Evolutionary conservation across 2,329 filamentous ascomycete genomes (phyloP).

Genomic region (Diaporthe eres): DNA sequence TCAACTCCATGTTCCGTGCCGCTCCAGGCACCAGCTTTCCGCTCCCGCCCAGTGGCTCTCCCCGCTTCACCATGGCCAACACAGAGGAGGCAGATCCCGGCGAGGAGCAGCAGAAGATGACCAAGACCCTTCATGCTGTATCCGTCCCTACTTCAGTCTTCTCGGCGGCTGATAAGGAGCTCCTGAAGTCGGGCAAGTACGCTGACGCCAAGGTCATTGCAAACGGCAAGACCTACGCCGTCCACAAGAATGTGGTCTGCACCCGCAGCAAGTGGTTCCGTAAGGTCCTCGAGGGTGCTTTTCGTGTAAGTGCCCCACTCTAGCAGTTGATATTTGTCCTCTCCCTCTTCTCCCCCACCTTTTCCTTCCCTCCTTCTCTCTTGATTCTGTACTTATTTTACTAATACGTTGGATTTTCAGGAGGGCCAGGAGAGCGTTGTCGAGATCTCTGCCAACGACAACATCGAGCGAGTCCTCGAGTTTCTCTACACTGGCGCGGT

Average conservation of each 20-base stretch:
- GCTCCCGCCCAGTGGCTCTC: neutral
- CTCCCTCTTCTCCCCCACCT: neutral
- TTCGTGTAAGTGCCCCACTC: neutral
- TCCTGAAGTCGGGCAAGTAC: neutral
- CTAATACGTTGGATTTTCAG: neutral
- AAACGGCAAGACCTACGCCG: neutral
- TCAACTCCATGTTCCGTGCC: no score
- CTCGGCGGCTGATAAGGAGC: neutral
- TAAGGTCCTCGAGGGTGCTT: neutral
- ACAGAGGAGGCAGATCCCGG: neutral
- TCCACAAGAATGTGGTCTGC: conserved; percentile 6
- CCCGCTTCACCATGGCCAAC: neutral
- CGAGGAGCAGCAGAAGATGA: neutral
- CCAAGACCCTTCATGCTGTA: no score
- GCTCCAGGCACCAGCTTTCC: no score
- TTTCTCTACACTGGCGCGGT: conserved; percentile 1
- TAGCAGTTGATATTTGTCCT: no score
- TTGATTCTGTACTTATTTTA: neutral
- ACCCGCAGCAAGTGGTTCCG: conserved; percentile 10
- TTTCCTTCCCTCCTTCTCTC: neutral
- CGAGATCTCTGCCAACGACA: neutral
- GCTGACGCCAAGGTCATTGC: conserved; percentile 1
- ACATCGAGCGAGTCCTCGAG: conserved; percentile 3
- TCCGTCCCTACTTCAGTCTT: neutral
- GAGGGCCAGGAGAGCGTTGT: neutral